Base-by-base conservation (phyloP, 495 filamentous ascomycete species). In the Aspergillus sparsus region DNA sequence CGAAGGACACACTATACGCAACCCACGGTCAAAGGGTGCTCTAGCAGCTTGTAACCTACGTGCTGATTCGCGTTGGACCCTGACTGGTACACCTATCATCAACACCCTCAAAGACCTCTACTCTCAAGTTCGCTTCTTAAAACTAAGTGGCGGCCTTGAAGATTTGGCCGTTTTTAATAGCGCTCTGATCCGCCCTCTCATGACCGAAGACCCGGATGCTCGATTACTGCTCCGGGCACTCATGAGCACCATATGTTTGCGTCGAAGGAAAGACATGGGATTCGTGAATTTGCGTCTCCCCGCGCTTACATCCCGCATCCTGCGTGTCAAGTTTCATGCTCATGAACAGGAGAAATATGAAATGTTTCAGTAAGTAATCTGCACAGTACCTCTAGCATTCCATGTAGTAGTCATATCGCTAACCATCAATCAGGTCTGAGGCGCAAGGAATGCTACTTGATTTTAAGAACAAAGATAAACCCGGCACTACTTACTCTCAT, bases 211-310 rank as follows among this genome's bases (percentile, higher is more conserved):
- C 15, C 73, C 76, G 10, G 75, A 80, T 39, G 86, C 87, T 18
- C 86, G 83, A 44, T 68, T 80, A 15, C 73, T 95, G 15, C 79
- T 96, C 12, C 89, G 93, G 66, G 81, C 85, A 2, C 77, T 97
- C 46, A 94, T 95, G 84, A 78, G 77, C 7, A 89, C 89, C n/a
- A 82, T 96, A 32, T 96, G 90, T 65, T 79, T 97, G 21, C 83
- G 93, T 39, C 84, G 93, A 31, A 86, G 87, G 63, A 97, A 97
- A 72, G 87, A 92, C 55, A 96, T 97, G 92, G 81, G 81, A 9
- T 96, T 96, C 61, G 80, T 97, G 46, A 90, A 97, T 62, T 74
- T 97, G 11, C 86, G 86, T 51, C 81, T 97, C 1, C 92, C 93
- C 0, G 74, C 85, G 9, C 83, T 94, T 58, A 88, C 86, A 0